Conservation (phyloP, 331 rosid genomes). For the Spiraea crenata region DNA sequence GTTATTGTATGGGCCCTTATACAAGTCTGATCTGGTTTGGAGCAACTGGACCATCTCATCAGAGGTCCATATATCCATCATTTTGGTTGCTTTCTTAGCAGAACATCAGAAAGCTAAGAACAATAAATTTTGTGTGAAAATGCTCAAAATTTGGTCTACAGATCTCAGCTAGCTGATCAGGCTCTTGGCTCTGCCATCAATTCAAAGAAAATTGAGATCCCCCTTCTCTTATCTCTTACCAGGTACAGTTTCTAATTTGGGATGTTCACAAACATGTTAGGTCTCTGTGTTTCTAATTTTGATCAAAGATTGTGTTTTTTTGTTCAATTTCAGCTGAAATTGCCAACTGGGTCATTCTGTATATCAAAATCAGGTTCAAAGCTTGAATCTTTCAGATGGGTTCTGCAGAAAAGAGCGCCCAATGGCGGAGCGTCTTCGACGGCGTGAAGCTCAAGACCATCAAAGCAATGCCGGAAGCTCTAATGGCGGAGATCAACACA, state of each 20-base stretch:
- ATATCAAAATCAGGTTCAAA: conserved; percentile 12
- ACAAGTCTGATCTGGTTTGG: background rate
- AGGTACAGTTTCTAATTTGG: background rate
- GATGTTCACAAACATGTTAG: background rate
- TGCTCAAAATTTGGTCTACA: background rate
- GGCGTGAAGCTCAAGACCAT: conserved; percentile 52
- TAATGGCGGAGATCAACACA: conserved; percentile 72
- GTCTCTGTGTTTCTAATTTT: background rate
- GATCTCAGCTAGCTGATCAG: background rate
- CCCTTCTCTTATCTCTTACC: background rate
- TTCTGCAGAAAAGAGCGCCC: conserved; percentile 29
- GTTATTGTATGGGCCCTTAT: background rate
- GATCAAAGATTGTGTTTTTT: background rate
- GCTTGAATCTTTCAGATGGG: background rate
- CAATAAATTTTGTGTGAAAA: background rate
- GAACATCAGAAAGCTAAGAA: too few species aligned
- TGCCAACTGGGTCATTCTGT: background rate
- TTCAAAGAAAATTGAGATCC: background rate
- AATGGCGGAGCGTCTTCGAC: conserved; percentile 76
- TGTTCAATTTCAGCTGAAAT: background rate
- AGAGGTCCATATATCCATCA: background rate
- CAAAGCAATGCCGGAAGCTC: conserved; percentile 70
- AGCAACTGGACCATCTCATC: background rate
- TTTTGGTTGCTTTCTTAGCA: background rate
- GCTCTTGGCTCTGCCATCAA: background rate